Conservation (phyloP, 2,329 filamentous ascomycete genomes). For the Pseudocercospora eumusae region DNA sequence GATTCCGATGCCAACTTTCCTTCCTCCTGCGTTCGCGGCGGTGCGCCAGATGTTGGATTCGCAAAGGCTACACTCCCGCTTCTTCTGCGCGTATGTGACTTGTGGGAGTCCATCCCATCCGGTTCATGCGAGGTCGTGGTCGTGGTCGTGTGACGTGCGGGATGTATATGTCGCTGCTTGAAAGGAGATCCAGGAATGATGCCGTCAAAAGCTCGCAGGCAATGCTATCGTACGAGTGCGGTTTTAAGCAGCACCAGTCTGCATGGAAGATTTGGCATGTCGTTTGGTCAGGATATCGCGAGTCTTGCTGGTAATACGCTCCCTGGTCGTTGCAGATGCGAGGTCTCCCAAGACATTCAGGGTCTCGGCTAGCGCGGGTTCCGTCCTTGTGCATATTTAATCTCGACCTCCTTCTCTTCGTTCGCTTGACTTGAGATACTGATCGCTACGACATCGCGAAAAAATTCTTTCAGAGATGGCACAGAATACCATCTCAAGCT, state of each 20-base stretch:
- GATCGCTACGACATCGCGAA: no score
- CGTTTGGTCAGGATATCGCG: neutral
- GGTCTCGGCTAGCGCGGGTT: neutral
- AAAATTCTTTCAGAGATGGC: no score
- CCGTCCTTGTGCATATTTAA: neutral
- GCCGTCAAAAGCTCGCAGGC: neutral
- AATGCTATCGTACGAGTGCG: neutral
- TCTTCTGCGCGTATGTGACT: slow-evolving; percentile 2
- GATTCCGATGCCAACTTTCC: slow-evolving; percentile 15
- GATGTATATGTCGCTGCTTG: neutral
- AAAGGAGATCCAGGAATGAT: neutral
- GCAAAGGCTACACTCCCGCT: neutral
- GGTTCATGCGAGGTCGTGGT: neutral
- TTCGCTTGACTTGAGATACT: neutral
- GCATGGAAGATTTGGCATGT: neutral
- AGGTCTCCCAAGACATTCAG: neutral
- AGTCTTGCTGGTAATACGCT: neutral
- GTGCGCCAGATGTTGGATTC: neutral
- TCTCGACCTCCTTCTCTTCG: neutral
- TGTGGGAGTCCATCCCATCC: neutral
- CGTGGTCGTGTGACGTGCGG: neutral
- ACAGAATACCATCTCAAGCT: no score
- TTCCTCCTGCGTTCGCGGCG: neutral
- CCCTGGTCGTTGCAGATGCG: neutral
- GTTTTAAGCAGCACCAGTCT: neutral